Evolutionary conservation across 2,329 filamentous ascomycete genomes (phyloP).

Genomic region (Aspergillus novoparasiticus): DNA sequence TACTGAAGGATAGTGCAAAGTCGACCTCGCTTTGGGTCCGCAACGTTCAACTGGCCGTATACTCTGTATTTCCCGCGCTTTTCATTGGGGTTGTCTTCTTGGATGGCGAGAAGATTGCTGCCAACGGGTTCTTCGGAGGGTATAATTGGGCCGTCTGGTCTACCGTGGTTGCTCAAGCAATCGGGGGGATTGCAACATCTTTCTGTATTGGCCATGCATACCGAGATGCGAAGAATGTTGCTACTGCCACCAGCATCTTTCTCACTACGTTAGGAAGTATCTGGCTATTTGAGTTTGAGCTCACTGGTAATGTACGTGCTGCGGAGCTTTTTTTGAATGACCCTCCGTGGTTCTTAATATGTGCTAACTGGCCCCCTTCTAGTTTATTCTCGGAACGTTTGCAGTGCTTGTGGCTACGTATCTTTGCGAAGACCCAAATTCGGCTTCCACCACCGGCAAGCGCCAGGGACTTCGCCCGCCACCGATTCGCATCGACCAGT

Average conservation of each 20-base stretch:
- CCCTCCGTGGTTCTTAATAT: not conserved
- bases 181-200: conserved; percentile 81
- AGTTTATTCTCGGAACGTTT: conserved; percentile 82
- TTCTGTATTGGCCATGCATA: conserved; percentile 81
- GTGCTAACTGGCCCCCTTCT: not conserved
- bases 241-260: conserved; percentile 88
- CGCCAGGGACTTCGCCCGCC: conserved; percentile 56
- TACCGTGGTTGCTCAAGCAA: conserved; percentile 78
- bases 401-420: conserved; percentile 82
- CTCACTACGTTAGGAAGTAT: conserved; percentile 84
- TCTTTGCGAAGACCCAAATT: conserved; percentile 69
- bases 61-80: conserved; percentile 86
- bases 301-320: conserved; percentile 69
- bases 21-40: conserved; percentile 86
- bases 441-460: conserved; percentile 22
- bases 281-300: conserved; percentile 78
- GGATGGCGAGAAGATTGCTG: conserved; percentile 80
- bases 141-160: conserved; percentile 93
- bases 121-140: conserved; percentile 88
- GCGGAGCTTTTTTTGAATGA: not conserved
- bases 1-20: conserved; percentile 79
- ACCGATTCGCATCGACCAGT: conserved; percentile 64
- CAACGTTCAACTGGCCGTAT: conserved; percentile 92
- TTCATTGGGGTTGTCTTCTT: conserved; percentile 84
- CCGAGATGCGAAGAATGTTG: conserved; percentile 92